phyloP scores from a whole-genome alignment of 805 yeast genomes.

The Kregervanrija fluxuum region DNA sequence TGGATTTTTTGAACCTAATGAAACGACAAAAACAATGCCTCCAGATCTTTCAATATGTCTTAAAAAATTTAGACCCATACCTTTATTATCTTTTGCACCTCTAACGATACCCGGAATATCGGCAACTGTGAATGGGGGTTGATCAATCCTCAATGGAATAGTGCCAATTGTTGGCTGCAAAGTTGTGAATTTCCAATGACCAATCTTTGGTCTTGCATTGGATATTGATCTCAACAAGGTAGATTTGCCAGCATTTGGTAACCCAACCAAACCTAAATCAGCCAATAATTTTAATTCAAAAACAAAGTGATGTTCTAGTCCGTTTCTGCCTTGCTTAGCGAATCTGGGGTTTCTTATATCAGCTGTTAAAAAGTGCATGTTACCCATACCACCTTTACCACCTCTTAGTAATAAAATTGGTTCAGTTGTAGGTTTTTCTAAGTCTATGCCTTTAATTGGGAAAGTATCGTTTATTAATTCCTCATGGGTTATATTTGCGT shows the following conservation, averaged over 20 bases:
- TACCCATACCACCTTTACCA: slow-evolving; percentile 93
- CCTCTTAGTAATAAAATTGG: slow-evolving; percentile 74
- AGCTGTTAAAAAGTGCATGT: slow-evolving; percentile 86
- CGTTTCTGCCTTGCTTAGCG: slow-evolving; percentile 70
- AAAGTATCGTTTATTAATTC: slow-evolving; percentile 63
- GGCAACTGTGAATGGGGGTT: slow-evolving; percentile 80
- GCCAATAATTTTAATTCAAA: slow-evolving; percentile 86
- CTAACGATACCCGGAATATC: slow-evolving; percentile 94
- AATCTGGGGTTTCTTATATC: slow-evolving; percentile 86
- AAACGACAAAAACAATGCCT: slow-evolving; percentile 81
- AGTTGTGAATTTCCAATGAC: slow-evolving; percentile 97
- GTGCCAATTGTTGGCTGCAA: slow-evolving; percentile 90
- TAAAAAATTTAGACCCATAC: slow-evolving; percentile 89
- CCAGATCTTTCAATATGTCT: slow-evolving; percentile 90
- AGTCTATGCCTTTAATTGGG: slow-evolving; percentile 78
- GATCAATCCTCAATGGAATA: slow-evolving; percentile 55
- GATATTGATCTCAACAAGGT: slow-evolving; percentile 83
- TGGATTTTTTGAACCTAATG: slow-evolving; percentile 65
- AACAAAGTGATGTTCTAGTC: slow-evolving; percentile 57
- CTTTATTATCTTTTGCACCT: slow-evolving; percentile 80
- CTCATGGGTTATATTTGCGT: slow-evolving; percentile 44
- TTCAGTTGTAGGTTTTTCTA: slow-evolving; percentile 48
- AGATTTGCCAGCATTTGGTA: slow-evolving; percentile 96
- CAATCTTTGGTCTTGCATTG: slow-evolving; percentile 82
- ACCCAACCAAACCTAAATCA: slow-evolving; percentile 87